Evolutionary conservation across 2,329 filamentous ascomycete species (phyloP), one percentile per base, ranked within the genome.

Genomic region (Aspergillus tamarii): DNA sequence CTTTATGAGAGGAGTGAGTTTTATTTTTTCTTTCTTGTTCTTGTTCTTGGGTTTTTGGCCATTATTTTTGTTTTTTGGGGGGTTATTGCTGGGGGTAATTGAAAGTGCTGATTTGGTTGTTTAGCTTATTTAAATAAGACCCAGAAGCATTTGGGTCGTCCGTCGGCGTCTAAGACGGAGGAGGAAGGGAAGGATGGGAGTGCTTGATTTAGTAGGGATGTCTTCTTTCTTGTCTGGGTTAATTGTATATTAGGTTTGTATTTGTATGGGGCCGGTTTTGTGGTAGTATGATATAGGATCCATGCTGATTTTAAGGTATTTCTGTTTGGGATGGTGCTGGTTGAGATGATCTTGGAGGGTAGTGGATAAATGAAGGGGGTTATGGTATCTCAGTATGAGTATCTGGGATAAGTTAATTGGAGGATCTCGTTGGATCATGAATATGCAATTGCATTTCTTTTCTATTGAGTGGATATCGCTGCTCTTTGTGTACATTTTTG

Each of bases 1-100:
- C 64, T 77, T 45, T 77, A 69, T 69, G 74, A 77, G 53, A 64
- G 75, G 45, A 64, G 75, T 77, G 36, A 69, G 74, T 74, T 9
- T 43, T 41, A 34, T 39, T n/a, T 53, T 26, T 16, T 28, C 14
- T 39, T 55, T 59, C 50, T 41, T 57, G 39, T 30, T n/a, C 2
- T 45, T 48, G 3, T 48, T 48, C 30, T 16, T 26, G 2, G 23
- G 23, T 2, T 26, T 11, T 45, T 10, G 26, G 36, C 5, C 60
- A 41, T 36, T 57, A 36, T 21, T 19, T 6, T 46, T 48, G 3
- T 45, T 45, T 36, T 7, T n/a, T n/a, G n/a, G 14, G 19, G 4
- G 14, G 2, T 16, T 36, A 5, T 7, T 16, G n/a, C 16, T n/a
- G 8, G 39, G 39, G 50, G 2, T 58, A n/a, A 30, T n/a, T 1